A percentile compares a stretch with the other conserved stretches of the same genome.
Evolutionary conservation across 345 rosid species (phyloP).

Genomic region (Camelina neglecta): DNA sequence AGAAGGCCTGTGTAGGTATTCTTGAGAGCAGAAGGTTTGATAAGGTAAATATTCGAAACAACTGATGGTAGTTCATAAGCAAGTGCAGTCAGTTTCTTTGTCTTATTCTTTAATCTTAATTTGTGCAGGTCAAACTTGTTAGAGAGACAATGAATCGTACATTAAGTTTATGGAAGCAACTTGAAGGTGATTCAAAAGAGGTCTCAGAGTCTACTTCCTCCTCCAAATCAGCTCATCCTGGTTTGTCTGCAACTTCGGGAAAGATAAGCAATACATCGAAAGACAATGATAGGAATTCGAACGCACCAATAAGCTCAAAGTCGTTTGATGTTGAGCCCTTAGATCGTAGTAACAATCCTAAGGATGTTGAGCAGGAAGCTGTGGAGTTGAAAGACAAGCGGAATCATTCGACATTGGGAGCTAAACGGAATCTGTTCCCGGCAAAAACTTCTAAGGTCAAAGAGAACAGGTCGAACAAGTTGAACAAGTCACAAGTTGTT

Average conservation of each 20-base stretch:
- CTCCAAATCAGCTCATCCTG: constrained; percentile 43
- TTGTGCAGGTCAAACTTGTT: constrained; percentile 72
- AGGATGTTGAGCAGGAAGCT: constrained; percentile 35
- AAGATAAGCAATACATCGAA: constrained; percentile 41
- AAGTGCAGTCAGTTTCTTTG: background rate
- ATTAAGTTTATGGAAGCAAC: constrained; percentile 76
- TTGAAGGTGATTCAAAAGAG: constrained; percentile 56
- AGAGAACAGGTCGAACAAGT: constrained; percentile 49
- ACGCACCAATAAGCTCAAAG: constrained; percentile 29
- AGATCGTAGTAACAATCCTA: background rate
- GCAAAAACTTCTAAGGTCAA: constrained; percentile 43
- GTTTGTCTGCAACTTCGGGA: constrained; percentile 6
- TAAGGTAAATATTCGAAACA: constrained; percentile 46
- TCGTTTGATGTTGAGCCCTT: background rate
- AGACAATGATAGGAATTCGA: constrained; percentile 45
- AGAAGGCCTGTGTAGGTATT: constrained; percentile 53
- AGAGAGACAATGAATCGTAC: constrained; percentile 88
- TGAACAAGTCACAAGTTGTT: constrained; percentile 55
- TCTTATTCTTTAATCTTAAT: constrained; percentile 13
- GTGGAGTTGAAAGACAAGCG: constrained; percentile 41
- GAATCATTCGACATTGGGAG: constrained; percentile 45
- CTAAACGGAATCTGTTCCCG: constrained; percentile 53
- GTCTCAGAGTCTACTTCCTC: constrained; percentile 47
- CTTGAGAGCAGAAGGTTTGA: constrained; percentile 78
- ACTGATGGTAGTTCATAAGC: background rate